Conservation (phyloP, 441 rosid genomes). For the Populus tomentosa region DNA sequence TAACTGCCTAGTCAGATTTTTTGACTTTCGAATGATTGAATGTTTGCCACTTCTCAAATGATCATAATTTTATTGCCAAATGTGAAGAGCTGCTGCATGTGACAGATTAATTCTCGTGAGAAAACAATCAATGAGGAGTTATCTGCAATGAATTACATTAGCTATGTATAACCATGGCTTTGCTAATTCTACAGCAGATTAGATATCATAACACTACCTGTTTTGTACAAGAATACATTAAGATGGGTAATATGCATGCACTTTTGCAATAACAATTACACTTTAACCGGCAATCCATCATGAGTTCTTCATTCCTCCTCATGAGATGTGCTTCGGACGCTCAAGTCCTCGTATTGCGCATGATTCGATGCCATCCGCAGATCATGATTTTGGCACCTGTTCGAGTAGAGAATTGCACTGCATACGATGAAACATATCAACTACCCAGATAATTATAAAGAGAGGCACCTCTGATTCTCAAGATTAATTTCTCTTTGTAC, state of each 20-base stretch:
- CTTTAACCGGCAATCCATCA: neutral
- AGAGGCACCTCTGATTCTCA: too few relatives aligned
- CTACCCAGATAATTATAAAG: too few relatives aligned
- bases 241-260: neutral
- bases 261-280: neutral
- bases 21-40: neutral
- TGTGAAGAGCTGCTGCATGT: neutral
- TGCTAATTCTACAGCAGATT: neutral
- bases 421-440: too few relatives aligned
- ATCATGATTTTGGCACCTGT: too few relatives aligned
- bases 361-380: too few relatives aligned
- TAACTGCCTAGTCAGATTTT: too few relatives aligned
- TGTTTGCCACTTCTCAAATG: neutral
- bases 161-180: neutral
- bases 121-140: neutral
- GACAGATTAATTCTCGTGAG: neutral
- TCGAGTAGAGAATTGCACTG: too few relatives aligned
- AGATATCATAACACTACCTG: neutral
- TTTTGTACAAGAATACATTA: neutral
- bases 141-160: neutral
- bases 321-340: neutral
- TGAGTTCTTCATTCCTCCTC: neutral
- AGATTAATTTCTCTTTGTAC: too few relatives aligned
- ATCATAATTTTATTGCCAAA: neutral
- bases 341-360: too few relatives aligned